Evolutionary conservation across 768 basidiomycete genomes (phyloP).

Genomic region (Brasilioporus rufonigricans): DNA sequence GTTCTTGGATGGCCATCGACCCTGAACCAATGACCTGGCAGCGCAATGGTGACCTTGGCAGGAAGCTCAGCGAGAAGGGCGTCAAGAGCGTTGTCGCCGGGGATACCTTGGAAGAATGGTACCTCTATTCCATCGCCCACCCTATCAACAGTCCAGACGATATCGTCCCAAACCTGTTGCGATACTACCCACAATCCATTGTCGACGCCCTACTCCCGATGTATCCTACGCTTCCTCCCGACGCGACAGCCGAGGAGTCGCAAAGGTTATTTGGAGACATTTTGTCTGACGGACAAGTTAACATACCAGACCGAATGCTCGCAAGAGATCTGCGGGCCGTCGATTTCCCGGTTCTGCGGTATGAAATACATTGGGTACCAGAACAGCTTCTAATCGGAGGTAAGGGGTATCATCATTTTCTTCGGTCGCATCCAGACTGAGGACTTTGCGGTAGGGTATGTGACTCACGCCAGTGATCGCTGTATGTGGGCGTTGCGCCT

Average conservation of each 20-base stretch:
- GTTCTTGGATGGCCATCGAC: constrained; percentile 50
- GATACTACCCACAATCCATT: constrained; percentile 57
- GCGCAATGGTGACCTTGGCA: constrained; percentile 54
- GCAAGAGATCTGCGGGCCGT: constrained; percentile 52
- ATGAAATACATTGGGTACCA: constrained; percentile 67
- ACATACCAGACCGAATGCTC: constrained; percentile 65
- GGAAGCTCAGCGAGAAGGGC: constrained; percentile 52
- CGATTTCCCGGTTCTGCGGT: constrained; percentile 64
- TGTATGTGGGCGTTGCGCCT: constrained; percentile 59
- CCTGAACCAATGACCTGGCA: constrained; percentile 73
- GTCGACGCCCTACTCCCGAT: constrained; percentile 43
- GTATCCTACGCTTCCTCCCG: constrained; percentile 43
- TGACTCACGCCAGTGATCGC: constrained; percentile 69
- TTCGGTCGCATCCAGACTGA: neutral
- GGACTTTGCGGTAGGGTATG: constrained; percentile 45
- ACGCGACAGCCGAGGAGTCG: constrained; percentile 43
- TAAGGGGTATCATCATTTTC: constrained; percentile 22
- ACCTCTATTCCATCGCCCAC: constrained; percentile 69
- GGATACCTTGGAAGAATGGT: constrained; percentile 73
- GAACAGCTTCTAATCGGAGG: constrained; percentile 55
- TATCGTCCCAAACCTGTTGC: constrained; percentile 52
- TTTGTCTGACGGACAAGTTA: constrained; percentile 59
- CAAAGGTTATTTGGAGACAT: constrained; percentile 56
- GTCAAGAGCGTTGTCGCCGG: constrained; percentile 62
- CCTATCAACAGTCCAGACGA: constrained; percentile 49